Percentiles rank a stretch among this genome's conserved stretches.
These are phyloP conservation scores for Brachypodium distachyon DNA, from an alignment of 202 grass and related monocot genomes.

Conservation along the genomic window DNA sequence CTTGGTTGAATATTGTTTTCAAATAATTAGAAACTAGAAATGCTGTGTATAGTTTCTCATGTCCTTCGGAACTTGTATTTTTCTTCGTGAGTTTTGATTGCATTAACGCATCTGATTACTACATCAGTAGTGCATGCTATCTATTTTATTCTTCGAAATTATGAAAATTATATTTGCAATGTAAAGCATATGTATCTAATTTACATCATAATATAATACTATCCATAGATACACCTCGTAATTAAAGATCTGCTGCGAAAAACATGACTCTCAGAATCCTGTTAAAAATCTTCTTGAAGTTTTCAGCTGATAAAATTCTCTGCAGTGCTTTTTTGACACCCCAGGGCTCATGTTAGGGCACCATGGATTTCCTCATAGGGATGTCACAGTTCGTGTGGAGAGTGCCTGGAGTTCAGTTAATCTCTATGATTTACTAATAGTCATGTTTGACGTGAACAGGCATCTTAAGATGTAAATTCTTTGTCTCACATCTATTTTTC, in stretches of 20 bases:
- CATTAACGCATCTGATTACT: not conserved
- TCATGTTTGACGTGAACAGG: conserved; percentile 86
- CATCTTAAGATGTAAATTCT: conserved; percentile 71
- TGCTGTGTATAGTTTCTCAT: not conserved
- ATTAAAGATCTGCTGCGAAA: not conserved
- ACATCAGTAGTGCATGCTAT: not conserved
- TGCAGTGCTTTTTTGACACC: conserved; percentile 97
- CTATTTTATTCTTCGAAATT: not conserved
- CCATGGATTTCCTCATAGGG: conserved; percentile 75
- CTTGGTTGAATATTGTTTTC: not conserved
- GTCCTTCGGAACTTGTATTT: not conserved
- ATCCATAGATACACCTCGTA: not conserved
- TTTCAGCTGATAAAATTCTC: conserved; percentile 32
- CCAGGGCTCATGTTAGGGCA: conserved; percentile 89
- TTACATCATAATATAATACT: not conserved
- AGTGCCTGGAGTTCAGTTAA: conserved; percentile 92
- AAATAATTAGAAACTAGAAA: conserved; percentile 4
- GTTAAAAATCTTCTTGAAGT: not conserved
- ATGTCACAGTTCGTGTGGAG: conserved; percentile 83
- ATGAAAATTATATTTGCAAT: not conserved
- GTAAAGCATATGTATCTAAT: not conserved
- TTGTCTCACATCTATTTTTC: not conserved
- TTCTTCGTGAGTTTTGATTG: not conserved
- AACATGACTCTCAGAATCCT: not conserved
- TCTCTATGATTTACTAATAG: conserved; percentile 85